These are phyloP conservation scores for Erigeron canadensis DNA, from an alignment of 129 eudicot species.

Conservation along the genomic window DNA sequence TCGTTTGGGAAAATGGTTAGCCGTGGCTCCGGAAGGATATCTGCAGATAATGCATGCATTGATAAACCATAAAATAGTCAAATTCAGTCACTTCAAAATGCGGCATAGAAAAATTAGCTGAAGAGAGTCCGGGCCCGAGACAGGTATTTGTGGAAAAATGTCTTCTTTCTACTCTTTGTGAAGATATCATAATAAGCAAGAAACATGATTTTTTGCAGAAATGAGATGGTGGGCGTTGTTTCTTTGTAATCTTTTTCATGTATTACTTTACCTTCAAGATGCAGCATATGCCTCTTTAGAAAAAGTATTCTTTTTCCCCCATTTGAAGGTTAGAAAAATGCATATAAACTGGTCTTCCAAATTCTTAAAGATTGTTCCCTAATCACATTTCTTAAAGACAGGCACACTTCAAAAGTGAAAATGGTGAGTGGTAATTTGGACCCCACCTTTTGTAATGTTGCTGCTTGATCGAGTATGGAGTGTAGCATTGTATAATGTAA, in stretches of 20 bases:
- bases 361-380: constrained; percentile 21
- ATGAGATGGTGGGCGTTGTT: constrained; percentile 31
- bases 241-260: constrained; percentile 22
- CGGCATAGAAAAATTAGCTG: constrained; percentile 33
- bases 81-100: constrained; percentile 12
- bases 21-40: constrained; percentile 60
- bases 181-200: constrained; percentile 38
- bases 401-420: constrained; percentile 30
- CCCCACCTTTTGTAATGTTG: constrained; percentile 36
- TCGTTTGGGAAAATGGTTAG: constrained; percentile 64
- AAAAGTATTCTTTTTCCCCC: constrained; percentile 16
- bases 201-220: constrained; percentile 37
- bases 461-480: constrained; percentile 30
- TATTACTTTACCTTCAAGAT: constrained; percentile 37
- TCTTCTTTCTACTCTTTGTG: constrained; percentile 24
- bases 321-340: constrained; percentile 25
- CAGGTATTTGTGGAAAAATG: constrained; percentile 30
- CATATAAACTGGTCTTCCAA: constrained; percentile 9
- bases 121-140: constrained; percentile 31
- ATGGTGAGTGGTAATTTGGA: constrained; percentile 39
- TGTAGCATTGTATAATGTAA: constrained; percentile 32
- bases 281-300: constrained; percentile 23
- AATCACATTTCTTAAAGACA: constrained; percentile 13
- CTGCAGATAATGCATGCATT: constrained; percentile 42
- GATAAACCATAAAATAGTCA: constrained; percentile 40